Evolutionary conservation across 768 basidiomycete species (phyloP).

Genomic region (Rhodotorula graminis): DNA sequence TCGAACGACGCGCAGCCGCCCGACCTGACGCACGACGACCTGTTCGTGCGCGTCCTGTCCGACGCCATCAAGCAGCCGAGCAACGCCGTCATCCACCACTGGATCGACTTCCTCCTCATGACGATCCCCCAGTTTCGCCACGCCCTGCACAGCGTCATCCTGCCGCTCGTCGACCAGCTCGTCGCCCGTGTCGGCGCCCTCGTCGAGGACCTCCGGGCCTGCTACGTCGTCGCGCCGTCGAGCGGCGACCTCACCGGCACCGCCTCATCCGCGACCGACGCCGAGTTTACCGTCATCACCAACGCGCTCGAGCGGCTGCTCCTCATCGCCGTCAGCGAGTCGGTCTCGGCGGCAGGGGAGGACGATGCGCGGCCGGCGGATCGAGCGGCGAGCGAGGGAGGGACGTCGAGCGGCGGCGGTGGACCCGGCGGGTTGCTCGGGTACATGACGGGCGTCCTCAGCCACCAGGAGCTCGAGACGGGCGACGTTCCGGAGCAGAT

Average conservation of each 20-base stretch:
- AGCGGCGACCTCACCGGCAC: conserved; percentile 28
- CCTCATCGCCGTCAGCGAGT: conserved; percentile 62
- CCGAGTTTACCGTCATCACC: conserved; percentile 76
- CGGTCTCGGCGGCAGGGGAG: conserved; percentile 40
- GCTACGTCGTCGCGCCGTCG: conserved; percentile 7
- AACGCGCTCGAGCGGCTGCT: conserved; percentile 79
- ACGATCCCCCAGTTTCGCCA: conserved; percentile 80
- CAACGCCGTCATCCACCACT: conserved; percentile 79
- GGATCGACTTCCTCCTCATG: conserved; percentile 93
- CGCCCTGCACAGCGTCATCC: conserved; percentile 60
- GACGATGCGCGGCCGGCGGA: conserved; percentile 20
- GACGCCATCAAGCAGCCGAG: conserved; percentile 74
- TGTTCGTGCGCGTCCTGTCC: conserved; percentile 69
- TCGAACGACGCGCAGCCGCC: conserved; percentile 18
- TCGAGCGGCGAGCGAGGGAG: neutral
- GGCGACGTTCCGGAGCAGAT: conserved; percentile 20
- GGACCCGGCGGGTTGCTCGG: conserved; percentile 65
- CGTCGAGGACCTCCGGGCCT: conserved; percentile 46
- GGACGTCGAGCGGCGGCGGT: conserved; percentile 50
- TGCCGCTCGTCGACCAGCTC: conserved; percentile 72
- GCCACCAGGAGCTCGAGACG: conserved; percentile 56
- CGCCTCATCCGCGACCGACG: conserved; percentile 61
- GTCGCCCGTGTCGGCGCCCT: conserved; percentile 63
- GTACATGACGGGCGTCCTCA: conserved; percentile 86
- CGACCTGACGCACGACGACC: conserved; percentile 53